Base-by-base conservation (phyloP, 202 grass and related monocot species). In the Carex arenaria region DNA sequence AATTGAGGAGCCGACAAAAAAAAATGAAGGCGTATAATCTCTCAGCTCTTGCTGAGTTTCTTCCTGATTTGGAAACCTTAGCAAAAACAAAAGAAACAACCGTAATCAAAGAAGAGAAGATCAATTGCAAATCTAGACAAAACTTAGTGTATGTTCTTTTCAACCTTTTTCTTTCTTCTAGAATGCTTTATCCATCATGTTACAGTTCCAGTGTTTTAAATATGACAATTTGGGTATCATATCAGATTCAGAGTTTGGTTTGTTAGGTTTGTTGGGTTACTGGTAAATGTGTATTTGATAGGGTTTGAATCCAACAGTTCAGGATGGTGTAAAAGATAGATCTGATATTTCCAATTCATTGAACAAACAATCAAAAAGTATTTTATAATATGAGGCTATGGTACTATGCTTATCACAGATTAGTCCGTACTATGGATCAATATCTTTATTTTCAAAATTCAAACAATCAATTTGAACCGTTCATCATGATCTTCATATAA, bases 21-120 rank as follows among this genome's bases (percentile, higher is more conserved):
- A 76, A 57, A 28, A 14, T 89, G 56, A 89, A 89, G 84, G 76
- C 72, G 18, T 89, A 89, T 73, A 84, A 89, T 80, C 80, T 89
- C 13, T 89, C 88, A 52, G 70, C 63, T 57, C 88, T 89, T 10
- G 64, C 84, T 26, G 55, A 89, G 14, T 47, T 73, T 84, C 84
- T 89, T 72, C 88, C 88, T 43, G 80, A 86, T 80, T 49, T 80
- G 53, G 52, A 86, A 60, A 14, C 64, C 30, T 31, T 69, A 10
- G 52, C 51, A 13, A 55, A 51, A 64, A 82, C 19, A 66, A 42
- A 49, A 49, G 45, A 34, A 38, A 53, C 61, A 22, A 53, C 1
- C 17, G 23, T 53, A 67, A 47, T 38, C 6, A 56, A 57, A 34
- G 80, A 82, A 5, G 61, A 18, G 62, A 89, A 86, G 72, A 66